Evolutionary conservation across 257 asterid species (phyloP).

Genomic region (Penstemon eatonii): DNA sequence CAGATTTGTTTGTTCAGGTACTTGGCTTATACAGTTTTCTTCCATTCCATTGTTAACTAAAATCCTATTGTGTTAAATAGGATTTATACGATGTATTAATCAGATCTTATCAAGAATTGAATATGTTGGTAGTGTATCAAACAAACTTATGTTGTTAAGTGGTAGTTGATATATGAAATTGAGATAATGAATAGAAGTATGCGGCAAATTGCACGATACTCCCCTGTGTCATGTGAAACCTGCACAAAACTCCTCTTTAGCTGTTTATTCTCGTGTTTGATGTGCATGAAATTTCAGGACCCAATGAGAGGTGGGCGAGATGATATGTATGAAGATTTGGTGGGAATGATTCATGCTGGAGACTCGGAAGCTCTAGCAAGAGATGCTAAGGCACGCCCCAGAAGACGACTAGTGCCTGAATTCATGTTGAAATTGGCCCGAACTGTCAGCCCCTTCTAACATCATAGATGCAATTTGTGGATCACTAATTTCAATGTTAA

Average conservation of each 20-base stretch:
- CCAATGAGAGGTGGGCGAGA: conserved; percentile 98
- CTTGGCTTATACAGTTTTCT: background rate
- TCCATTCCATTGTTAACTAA: background rate
- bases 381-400: conserved; percentile 61
- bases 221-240: too few species aligned
- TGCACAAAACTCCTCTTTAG: too few species aligned
- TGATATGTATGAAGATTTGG: conserved; percentile 71
- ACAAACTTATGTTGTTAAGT: too few species aligned
- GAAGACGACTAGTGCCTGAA: conserved; percentile 89
- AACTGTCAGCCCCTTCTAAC: conserved; percentile 71
- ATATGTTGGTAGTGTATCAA: too few species aligned
- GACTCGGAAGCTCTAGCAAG: conserved; percentile 65
- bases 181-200: too few species aligned
- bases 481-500: background rate
- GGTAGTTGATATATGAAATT: too few species aligned
- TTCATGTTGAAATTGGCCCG: conserved; percentile 75
- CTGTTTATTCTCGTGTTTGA: background rate
- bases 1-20: conserved; percentile 95
- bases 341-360: conserved; percentile 63
- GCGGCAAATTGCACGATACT: too few species aligned
- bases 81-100: background rate
- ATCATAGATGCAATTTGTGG: background rate
- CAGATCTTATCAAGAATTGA: too few species aligned
- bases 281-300: conserved; percentile 50
- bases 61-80: background rate